These are phyloP conservation scores for Penicillium hesseltinei DNA, from an alignment of 2,329 filamentous ascomycete species.

Conservation along the genomic window DNA sequence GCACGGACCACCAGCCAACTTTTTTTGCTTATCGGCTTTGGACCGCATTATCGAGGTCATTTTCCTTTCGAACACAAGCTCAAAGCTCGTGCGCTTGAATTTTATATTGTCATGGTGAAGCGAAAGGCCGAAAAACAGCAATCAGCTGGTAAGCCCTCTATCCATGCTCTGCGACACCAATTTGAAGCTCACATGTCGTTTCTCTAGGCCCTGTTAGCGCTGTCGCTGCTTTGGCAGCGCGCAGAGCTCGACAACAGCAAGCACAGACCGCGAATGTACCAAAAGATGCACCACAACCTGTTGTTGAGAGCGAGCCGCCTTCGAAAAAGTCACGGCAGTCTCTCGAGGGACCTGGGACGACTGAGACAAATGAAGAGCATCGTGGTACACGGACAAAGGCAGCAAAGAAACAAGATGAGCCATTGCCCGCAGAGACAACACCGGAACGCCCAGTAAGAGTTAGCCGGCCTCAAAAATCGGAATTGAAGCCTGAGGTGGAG, in stretches of 20 bases:
- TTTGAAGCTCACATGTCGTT: conserved; percentile 9
- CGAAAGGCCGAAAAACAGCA: conserved; percentile 41
- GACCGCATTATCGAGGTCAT: conserved; percentile 20
- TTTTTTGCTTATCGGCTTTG: conserved; percentile 28
- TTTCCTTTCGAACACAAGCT: conserved; percentile 2
- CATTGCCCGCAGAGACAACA: conserved; percentile 13
- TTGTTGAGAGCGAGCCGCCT: conserved; percentile 32
- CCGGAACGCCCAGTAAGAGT: conserved; percentile 9
- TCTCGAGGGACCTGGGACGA: conserved; percentile 20
- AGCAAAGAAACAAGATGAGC: conserved; percentile 20
- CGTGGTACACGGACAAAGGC: conserved; percentile 19
- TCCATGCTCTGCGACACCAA: conserved; percentile 3
- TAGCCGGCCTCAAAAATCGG: conserved; percentile 2
- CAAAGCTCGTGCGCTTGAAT: background rate
- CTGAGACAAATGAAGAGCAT: conserved; percentile 15
- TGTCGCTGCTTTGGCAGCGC: conserved; percentile 44
- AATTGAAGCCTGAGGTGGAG: background rate
- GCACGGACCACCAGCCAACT: conserved; percentile 41
- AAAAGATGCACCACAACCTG: conserved; percentile 19
- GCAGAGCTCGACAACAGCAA: conserved; percentile 41
- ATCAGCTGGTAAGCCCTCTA: conserved; percentile 27
- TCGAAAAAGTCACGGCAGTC: conserved; percentile 36
- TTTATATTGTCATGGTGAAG: conserved; percentile 30
- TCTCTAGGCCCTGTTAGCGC: conserved; percentile 40
- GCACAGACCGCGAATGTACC: conserved; percentile 22